phyloP scores from a whole-genome alignment of 371 early-diverging fungal species.

The Rhizopus stolonifer region DNA sequence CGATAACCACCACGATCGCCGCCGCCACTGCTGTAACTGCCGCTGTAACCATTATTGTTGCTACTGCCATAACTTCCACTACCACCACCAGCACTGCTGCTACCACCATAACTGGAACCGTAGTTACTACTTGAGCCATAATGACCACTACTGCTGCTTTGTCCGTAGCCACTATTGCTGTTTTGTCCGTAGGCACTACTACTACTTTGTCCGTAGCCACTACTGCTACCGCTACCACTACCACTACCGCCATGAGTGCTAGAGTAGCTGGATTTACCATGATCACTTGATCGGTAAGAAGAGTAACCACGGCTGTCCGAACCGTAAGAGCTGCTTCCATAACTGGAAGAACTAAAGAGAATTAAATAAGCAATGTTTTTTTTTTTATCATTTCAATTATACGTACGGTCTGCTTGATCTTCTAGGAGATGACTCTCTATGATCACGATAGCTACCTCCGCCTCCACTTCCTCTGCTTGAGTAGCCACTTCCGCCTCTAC shows the following conservation, averaged over 20 bases:
- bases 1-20: constrained; percentile 32
- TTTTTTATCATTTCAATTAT: neutral
- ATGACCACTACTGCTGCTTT: constrained; percentile 39
- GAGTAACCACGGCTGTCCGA: constrained; percentile 50
- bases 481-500: constrained; percentile 16
- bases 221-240: constrained; percentile 20
- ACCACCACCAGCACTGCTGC: constrained; percentile 21
- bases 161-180: constrained; percentile 24
- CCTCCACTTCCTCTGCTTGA: constrained; percentile 16
- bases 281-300: constrained; percentile 36
- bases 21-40: constrained; percentile 12
- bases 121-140: constrained; percentile 25
- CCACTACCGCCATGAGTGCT: constrained; percentile 18
- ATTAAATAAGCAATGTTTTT: neutral
- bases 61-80: constrained; percentile 33
- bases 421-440: constrained; percentile 40
- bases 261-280: constrained; percentile 21
- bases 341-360: constrained; percentile 25
- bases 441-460: constrained; percentile 31
- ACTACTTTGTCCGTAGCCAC: constrained; percentile 23
- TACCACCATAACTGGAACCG: constrained; percentile 21
- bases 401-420: constrained; percentile 42
- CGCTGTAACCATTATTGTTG: neutral
- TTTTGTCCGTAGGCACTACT: neutral
- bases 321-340: constrained; percentile 37